A percentile compares a stretch with the other conserved stretches of the same genome.
phyloP scores from a whole-genome alignment of 257 asterid species.

The Ilex aquifolium region DNA sequence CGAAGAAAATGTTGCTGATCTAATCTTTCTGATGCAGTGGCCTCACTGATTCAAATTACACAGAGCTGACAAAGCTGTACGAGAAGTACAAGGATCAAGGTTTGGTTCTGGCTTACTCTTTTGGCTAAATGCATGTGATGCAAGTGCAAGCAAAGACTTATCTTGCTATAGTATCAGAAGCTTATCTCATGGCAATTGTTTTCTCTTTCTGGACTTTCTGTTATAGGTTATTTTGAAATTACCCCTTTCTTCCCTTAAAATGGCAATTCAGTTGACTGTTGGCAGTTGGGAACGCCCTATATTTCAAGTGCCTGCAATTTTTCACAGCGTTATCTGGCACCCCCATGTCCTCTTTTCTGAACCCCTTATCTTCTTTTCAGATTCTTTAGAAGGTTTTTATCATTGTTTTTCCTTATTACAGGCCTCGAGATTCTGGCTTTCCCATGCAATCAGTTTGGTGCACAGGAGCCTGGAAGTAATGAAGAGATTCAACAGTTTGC shows the following conservation, averaged over 20 bases:
- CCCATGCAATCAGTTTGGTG: conserved; percentile 16
- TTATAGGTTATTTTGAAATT: too few species aligned
- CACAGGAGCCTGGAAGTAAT: conserved; percentile 15
- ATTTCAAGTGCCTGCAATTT: too few species aligned
- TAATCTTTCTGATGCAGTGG: conserved; percentile 16
- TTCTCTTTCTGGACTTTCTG: too few species aligned
- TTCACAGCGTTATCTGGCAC: not conserved
- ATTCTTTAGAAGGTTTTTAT: not conserved
- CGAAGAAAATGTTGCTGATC: too few species aligned
- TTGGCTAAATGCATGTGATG: not conserved
- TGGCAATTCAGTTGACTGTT: too few species aligned
- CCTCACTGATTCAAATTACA: conserved; percentile 23
- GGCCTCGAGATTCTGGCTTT: conserved; percentile 13
- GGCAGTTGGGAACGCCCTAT: too few species aligned
- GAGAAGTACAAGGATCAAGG: conserved; percentile 32
- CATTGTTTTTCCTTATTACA: not conserved
- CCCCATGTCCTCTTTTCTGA: not conserved
- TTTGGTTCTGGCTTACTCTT: not conserved
- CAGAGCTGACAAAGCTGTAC: conserved; percentile 23
- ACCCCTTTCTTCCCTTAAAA: too few species aligned
- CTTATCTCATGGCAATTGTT: too few species aligned
- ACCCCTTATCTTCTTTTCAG: not conserved
- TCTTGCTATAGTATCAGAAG: not conserved
- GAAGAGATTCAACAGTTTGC: conserved; percentile 15
- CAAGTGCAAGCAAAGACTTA: not conserved